Percentiles rank a stretch among this genome's conserved stretches.
Evolutionary conservation across 108 stramenopile genomes (phyloP).

Genomic region (Skeletonema costatum): DNA sequence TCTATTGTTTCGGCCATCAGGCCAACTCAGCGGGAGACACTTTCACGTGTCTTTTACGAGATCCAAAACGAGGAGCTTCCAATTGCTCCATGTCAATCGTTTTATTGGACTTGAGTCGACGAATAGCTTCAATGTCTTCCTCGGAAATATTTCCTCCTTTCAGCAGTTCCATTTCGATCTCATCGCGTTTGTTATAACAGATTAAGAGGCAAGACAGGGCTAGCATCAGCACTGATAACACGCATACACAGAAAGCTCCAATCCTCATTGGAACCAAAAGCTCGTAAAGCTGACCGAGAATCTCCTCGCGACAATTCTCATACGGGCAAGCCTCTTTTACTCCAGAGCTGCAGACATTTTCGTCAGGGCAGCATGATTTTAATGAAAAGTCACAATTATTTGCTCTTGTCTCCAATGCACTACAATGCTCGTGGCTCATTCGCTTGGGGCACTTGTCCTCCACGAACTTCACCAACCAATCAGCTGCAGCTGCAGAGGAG

Average conservation of each 20-base stretch:
- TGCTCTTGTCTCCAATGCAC: background rate
- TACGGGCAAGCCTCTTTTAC: slow-evolving; percentile 26
- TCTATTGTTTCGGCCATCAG: no score
- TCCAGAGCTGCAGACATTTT: slow-evolving; percentile 26
- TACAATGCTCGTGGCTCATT: slow-evolving; percentile 28
- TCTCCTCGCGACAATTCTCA: slow-evolving; percentile 33
- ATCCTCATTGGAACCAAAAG: slow-evolving; percentile 16
- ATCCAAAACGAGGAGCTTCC: no score
- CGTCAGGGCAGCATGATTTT: slow-evolving; percentile 36
- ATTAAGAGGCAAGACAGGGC: slow-evolving; percentile 46
- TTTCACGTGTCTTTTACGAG: no score
- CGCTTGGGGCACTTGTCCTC: slow-evolving; percentile 26
- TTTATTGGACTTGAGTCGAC: slow-evolving; percentile 7
- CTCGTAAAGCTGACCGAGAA: slow-evolving; percentile 18
- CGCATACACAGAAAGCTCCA: slow-evolving; percentile 6
- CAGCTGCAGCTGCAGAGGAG: slow-evolving; percentile 4
- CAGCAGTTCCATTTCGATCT: slow-evolving; percentile 46
- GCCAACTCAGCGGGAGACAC: no score
- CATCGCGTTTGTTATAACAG: slow-evolving; percentile 49
- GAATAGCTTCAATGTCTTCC: slow-evolving; percentile 37
- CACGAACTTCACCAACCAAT: slow-evolving; percentile 24
- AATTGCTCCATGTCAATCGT: background rate
- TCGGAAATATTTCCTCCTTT: slow-evolving; percentile 37
- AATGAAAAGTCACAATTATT: slow-evolving; percentile 22
- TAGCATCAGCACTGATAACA: slow-evolving; percentile 28